These are phyloP conservation scores for Rhizoctonia solani DNA, from an alignment of 1,284 basidiomycete species.

Conservation along the genomic window DNA sequence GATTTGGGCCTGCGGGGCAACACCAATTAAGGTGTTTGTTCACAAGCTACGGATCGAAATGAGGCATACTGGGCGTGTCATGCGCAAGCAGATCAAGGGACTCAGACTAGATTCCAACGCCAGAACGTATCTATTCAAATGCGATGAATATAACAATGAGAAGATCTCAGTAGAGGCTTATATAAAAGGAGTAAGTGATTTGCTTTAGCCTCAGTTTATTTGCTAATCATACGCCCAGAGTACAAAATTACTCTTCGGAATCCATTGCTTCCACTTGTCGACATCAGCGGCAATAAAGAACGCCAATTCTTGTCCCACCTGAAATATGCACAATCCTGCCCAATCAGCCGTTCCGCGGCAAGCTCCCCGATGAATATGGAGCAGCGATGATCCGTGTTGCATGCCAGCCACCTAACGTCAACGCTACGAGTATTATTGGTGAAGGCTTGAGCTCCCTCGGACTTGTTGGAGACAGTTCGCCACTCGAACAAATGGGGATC, in stretches of 20 bases:
- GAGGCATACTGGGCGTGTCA: conserved; percentile 54
- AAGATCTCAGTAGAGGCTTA: conserved; percentile 65
- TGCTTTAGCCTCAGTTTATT: not conserved
- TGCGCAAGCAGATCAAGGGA: conserved; percentile 55
- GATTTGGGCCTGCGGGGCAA: conserved; percentile 57
- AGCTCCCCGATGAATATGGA: conserved; percentile 68
- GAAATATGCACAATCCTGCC: conserved; percentile 73
- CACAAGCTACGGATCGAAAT: conserved; percentile 63
- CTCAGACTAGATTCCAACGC: conserved; percentile 46
- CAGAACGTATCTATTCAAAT: conserved; percentile 57
- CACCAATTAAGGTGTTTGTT: conserved; percentile 57
- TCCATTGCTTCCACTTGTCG: conserved; percentile 60
- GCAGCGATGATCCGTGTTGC: conserved; percentile 68
- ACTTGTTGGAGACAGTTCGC: conserved; percentile 50
- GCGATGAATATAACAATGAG: conserved; percentile 53
- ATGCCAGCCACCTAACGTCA: conserved; percentile 67
- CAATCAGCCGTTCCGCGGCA: conserved; percentile 70
- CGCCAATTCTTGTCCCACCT: conserved; percentile 59
- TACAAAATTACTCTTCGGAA: conserved; percentile 56
- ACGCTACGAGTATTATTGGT: conserved; percentile 60
- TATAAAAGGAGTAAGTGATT: conserved; percentile 60
- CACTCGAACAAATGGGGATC: conserved; percentile 62
- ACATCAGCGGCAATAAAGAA: conserved; percentile 60
- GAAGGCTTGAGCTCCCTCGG: conserved; percentile 65
- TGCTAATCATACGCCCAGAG: conserved; percentile 50